Evolutionary conservation across 352 stramenopile genomes (phyloP), one percentile per base, ranked within the genome.

Genomic region (Pythium sukuiense): DNA sequence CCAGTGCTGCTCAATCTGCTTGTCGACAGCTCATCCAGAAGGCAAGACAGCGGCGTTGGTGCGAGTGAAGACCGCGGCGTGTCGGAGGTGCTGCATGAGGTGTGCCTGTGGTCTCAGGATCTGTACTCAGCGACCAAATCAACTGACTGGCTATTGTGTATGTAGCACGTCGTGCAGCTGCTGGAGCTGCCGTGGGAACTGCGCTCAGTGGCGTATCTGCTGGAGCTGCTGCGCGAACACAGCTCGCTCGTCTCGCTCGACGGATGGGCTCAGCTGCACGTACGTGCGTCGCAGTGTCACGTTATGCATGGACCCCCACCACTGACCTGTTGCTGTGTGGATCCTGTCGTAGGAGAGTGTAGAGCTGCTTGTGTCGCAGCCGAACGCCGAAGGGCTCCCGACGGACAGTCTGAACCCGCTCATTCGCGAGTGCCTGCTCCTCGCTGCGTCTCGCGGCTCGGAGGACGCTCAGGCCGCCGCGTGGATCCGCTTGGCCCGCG

Each of bases 151-250:
- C 20, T 59, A 46, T 16, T 16, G 29, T 20, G 43, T 24, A 12
- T 46, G 27, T 29, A 90, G 81, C 80, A 80, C 24, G 59, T 91
- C n/a, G 78, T 79, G 7, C 79, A 77, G 48, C 58, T 95, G 32
- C 53, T 95, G 24, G 83, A 88, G 58, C 63, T 93, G 57, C 84
- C 81, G 33, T 95, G 86, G 86, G 79, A 68, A 16, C 64, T 65
- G 26, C 54, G 69, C 16, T 89, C 80, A 0, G 65, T 92, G 9
- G 69, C 80, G 6, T 77, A 75, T 73, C 65, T 93, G 41, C 73
- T 93, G 29, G 74, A 91, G 50, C 59, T 85, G 27, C 65, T 91
- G 18, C 77, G 80, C 9, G 78, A 91, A 32, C 73, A 86, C 56
- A 65, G 59, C 12, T 53, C 66, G 16, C 43, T 90, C 14, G 74